A percentile compares a stretch with the other conserved stretches of the same genome.
Evolutionary conservation across 2,329 filamentous ascomycete genomes (phyloP).

Genomic region (Sporothrix globosa): DNA sequence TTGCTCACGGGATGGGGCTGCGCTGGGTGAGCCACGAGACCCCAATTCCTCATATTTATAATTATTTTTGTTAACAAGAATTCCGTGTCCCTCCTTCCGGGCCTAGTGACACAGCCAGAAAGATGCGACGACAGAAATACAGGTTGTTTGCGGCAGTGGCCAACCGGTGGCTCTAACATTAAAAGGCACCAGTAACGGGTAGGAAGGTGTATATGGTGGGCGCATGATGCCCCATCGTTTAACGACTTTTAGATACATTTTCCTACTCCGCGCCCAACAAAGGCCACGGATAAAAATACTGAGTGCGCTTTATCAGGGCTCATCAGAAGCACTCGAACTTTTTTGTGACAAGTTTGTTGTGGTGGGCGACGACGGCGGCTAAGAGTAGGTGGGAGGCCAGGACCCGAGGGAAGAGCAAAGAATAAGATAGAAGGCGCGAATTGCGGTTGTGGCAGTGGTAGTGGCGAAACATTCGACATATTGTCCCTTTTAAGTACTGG

Average conservation of each 20-base stretch:
- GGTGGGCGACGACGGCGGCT: slow-evolving; percentile 21
- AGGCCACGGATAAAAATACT: slow-evolving; percentile 17
- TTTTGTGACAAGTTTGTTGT: background rate
- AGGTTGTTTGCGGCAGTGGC: background rate
- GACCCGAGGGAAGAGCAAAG: slow-evolving; percentile 23
- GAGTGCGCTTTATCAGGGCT: background rate
- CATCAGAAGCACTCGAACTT: background rate
- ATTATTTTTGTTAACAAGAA: background rate
- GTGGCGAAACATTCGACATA: slow-evolving; percentile 19
- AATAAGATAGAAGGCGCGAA: slow-evolving; percentile 24
- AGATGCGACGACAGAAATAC: background rate
- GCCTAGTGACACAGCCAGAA: slow-evolving; percentile 1
- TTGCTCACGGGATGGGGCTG: slow-evolving; percentile 27
- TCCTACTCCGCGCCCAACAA: background rate
- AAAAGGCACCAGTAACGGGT: slow-evolving; percentile 15
- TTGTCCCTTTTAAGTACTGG: slow-evolving; percentile 1
- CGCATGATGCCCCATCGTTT: background rate
- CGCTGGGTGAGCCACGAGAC: slow-evolving; percentile 31
- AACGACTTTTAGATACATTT: background rate
- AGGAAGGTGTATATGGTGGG: background rate
- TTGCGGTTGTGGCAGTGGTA: slow-evolving; percentile 21
- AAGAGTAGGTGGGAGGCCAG: background rate
- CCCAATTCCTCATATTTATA: slow-evolving; percentile 15
- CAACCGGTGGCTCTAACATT: slow-evolving; percentile 6
- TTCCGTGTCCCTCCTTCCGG: background rate